Base-by-base conservation (phyloP, 2,329 filamentous ascomycete species). In the Alternaria burnsii region DNA sequence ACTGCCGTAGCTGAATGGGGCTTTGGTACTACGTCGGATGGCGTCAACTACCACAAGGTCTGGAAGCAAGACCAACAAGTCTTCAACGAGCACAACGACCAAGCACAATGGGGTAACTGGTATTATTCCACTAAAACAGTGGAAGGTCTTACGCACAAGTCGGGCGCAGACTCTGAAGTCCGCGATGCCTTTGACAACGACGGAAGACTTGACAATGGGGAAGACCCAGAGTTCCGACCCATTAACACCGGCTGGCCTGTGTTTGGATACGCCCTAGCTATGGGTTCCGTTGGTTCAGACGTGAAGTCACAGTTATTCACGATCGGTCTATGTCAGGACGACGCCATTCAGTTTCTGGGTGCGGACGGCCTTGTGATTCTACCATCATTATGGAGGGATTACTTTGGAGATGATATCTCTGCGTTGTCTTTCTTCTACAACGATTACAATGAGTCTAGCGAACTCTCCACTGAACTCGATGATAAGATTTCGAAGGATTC, bases 1-100 rank as follows among this genome's bases (percentile, higher is more conserved):
- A 77, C 67, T 26, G 79, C 85, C 4, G 72, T 84, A 38, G 85
- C 89, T 41, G 76, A 88, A 67, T 93, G 91, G 91, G 84, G 88
- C 47, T 86, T 85, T 61, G 83, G 74, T 12, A 74, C 66, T 6
- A 68, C 69, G 30, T 32, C 52, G 10, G 68, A 71, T 50, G 65
- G 66, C 41, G 54, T 92, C 38, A 82, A 84, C 6, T 92, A 89
- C 70, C 90, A 92, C 79, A 84, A 85, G 54, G 75, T 83, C 14
- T 82, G 79, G 68, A 81, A 82, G 54, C 81, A 84, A 62, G 77
- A 78, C 12, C 83, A 84, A 55, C 72, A 81, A 16, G 70, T 76
- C 4, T 86, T 85, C 64, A 80, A 78, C 2, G 83, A 86, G 62
- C 67, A 76, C 40, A 77, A 71, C 40, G 80, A 86, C 52, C 82